phyloP scores from a whole-genome alignment of 805 yeast genomes.

The Saccharomycopsis selenospora region DNA sequence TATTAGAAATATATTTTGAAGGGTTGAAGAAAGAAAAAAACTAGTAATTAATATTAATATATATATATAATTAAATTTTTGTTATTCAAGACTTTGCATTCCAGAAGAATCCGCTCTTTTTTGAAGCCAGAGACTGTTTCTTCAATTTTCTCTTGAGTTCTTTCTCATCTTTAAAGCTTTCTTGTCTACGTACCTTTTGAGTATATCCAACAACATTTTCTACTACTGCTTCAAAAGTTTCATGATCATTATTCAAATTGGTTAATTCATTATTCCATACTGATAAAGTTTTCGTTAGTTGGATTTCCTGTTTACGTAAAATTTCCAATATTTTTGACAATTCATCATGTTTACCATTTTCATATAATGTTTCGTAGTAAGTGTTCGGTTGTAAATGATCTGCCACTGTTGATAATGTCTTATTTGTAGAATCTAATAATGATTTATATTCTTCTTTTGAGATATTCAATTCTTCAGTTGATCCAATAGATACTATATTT shows the following conservation, averaged over 20 bases:
- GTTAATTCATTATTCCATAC: conserved; percentile 47
- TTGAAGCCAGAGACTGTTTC: conserved; percentile 2
- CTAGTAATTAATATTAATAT: no score
- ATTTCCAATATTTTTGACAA: conserved; percentile 32
- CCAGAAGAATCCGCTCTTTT: conserved; percentile 19
- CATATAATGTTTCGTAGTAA: conserved; percentile 29
- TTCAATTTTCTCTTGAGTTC: conserved; percentile 20
- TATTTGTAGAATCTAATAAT: conserved; percentile 24
- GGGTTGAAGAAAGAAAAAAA: no score
- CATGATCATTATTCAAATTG: conserved; percentile 55
- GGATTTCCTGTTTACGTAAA: conserved; percentile 30
- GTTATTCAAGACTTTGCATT: conserved; percentile 3
- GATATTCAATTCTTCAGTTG: conserved; percentile 30
- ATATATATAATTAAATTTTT: no score
- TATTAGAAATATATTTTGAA: no score
- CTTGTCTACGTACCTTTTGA: conserved; percentile 61
- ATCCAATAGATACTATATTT: conserved; percentile 1
- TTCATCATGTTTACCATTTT: conserved; percentile 31
- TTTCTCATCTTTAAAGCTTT: conserved; percentile 32
- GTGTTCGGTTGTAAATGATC: conserved; percentile 21
- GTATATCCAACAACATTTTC: conserved; percentile 88
- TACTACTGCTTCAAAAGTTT: conserved; percentile 77
- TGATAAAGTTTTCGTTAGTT: conserved; percentile 33
- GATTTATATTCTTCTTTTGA: conserved; percentile 27
- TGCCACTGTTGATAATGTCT: conserved; percentile 21